phyloP scores from a whole-genome alignment of 2,329 filamentous ascomycete species.

The Colletotrichum falcatum region DNA sequence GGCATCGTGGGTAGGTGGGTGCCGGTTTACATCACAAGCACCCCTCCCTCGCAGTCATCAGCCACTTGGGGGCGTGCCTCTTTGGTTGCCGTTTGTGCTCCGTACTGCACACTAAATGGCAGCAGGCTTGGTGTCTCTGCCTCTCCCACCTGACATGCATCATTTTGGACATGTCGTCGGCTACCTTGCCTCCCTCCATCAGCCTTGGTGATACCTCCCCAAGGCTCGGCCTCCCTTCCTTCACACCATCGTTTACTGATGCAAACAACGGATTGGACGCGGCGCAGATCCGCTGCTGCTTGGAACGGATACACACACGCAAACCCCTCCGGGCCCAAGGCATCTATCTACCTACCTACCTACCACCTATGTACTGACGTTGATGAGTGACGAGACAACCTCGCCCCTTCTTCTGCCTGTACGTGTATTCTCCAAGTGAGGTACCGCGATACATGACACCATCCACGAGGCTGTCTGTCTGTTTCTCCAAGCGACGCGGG shows the following conservation, averaged over 20 bases:
- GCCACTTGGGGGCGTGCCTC: constrained; percentile 7
- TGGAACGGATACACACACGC: constrained; percentile 20
- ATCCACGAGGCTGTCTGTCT: background rate
- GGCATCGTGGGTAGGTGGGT: too few relatives aligned
- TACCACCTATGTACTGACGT: background rate
- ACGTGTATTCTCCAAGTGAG: background rate
- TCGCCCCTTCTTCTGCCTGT: background rate
- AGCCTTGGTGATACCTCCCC: background rate
- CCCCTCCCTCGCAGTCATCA: background rate
- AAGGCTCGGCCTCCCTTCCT: constrained; percentile 28
- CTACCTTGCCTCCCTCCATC: background rate
- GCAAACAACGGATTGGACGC: constrained; percentile 22
- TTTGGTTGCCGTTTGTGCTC: background rate
- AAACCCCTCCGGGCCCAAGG: background rate
- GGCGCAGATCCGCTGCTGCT: constrained; percentile 21
- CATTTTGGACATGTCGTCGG: background rate
- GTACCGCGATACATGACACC: background rate
- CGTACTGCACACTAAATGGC: too few relatives aligned
- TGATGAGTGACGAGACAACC: background rate
- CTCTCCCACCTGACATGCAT: background rate
- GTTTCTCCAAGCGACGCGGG: constrained; percentile 27
- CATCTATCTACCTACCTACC: background rate
- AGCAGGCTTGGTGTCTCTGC: background rate
- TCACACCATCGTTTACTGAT: constrained; percentile 37
- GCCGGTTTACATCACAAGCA: constrained; percentile 15